Base-by-base conservation (phyloP, 768 basidiomycete genomes). In the Tricholoma saponaceum region DNA sequence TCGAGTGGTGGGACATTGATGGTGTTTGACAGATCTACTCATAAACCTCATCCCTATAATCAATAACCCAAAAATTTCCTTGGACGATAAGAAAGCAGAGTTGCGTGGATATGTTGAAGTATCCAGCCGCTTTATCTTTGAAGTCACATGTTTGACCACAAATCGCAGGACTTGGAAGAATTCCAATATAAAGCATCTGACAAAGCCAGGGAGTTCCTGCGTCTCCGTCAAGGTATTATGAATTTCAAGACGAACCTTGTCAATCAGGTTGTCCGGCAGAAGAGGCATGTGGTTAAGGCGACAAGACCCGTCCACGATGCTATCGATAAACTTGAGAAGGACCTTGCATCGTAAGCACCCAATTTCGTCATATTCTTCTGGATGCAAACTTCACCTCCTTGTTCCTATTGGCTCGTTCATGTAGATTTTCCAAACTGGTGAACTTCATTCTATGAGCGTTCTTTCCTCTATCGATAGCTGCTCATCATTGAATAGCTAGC, bases 21-120 rank as follows among this genome's bases (percentile, higher is more conserved):
- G 5, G 25, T 51, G 22, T 32, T 35, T 7, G 26, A 13, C 46
- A 56, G 55, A 56, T 32, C 32, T 56, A 37, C 22, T 56, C 4
- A 35, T 26, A 14, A 56, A 56, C 55, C 14, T 56, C 8, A 5
- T 56, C 10, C 55, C 55, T 14, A 26, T 56, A 2, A 49, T 56
- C 16, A 33, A 56, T 5, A 47, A 56, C 13, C 55, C 46, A 35
- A 6, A 10, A 4, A 23, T 50, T 16, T 35, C 55, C 5, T 30
- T 56, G 18, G 8, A 50, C 43, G 55, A 47, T n/a, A 56, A 56
- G 33, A 49, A 56, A 37, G 46, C 18, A n/a, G 55, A 56, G 16
- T 20, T 56, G 14, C 28, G 6, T 20, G 49, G 28, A 18, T 56
- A 25, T 39, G 50, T 56, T 25, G 55, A 56, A 32, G 55, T 56